Evolutionary conservation across 2,329 filamentous ascomycete genomes (phyloP).

Genomic region (Colletotrichum sp.): DNA sequence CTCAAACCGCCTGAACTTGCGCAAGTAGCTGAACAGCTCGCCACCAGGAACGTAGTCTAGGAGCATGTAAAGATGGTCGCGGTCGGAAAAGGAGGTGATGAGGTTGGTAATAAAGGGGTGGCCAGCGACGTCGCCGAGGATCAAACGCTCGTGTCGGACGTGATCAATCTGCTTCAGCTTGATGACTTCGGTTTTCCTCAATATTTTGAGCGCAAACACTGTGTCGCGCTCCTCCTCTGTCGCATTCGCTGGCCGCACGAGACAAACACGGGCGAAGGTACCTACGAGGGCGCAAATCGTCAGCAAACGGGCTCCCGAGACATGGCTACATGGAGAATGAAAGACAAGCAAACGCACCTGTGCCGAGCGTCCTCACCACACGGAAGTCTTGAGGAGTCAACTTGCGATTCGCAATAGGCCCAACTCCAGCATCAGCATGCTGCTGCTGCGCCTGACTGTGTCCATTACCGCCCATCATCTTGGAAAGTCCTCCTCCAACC

Average conservation of each 20-base stretch:
- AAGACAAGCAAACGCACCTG: slow-evolving; percentile 54
- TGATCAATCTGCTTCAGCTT: slow-evolving; percentile 87
- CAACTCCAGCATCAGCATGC: slow-evolving; percentile 13
- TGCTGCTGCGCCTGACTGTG: slow-evolving; percentile 2
- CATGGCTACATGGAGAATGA: background rate
- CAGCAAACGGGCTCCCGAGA: slow-evolving; percentile 9
- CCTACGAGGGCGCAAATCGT: slow-evolving; percentile 46
- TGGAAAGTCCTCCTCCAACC: slow-evolving; percentile 15
- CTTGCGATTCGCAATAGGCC: slow-evolving; percentile 22
- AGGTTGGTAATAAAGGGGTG: slow-evolving; percentile 85
- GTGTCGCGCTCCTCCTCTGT: slow-evolving; percentile 59
- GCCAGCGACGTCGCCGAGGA: slow-evolving; percentile 77
- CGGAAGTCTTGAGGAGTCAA: slow-evolving; percentile 66
- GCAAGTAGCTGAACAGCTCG: slow-evolving; percentile 84
- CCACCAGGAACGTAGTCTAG: slow-evolving; percentile 85
- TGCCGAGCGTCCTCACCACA: slow-evolving; percentile 77
- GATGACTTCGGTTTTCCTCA: slow-evolving; percentile 76
- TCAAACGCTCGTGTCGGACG: slow-evolving; percentile 81
- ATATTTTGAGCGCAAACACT: slow-evolving; percentile 83
- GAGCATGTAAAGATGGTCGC: slow-evolving; percentile 80
- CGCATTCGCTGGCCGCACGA: slow-evolving; percentile 68
- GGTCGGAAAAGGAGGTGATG: slow-evolving; percentile 79
- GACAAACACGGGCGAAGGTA: slow-evolving; percentile 83
- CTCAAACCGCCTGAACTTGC: slow-evolving; percentile 79
- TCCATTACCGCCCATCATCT: slow-evolving; percentile 13